A percentile compares a stretch with the other conserved stretches of the same genome.
phyloP scores from a whole-genome alignment of 2,329 filamentous ascomycete species.

The Stromatinia cepivora region DNA sequence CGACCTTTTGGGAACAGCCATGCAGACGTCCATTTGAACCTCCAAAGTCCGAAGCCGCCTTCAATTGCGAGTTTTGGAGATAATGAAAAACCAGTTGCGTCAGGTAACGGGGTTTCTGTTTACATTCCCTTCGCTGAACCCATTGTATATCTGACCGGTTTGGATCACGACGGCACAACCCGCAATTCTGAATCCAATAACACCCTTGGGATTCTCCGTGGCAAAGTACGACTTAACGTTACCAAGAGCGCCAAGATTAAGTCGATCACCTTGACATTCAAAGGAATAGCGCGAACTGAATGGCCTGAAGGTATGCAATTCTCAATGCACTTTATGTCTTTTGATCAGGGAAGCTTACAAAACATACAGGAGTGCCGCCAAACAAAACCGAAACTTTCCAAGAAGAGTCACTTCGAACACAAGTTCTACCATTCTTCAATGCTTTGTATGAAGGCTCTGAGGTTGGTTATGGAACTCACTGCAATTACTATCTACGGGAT shows the following conservation, averaged over 20 bases:
- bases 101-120: slow-evolving; percentile 72
- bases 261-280: slow-evolving; percentile 81
- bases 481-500: slow-evolving; percentile 50
- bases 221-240: slow-evolving; percentile 77
- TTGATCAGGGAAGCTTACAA: slow-evolving; percentile 10
- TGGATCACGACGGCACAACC: slow-evolving; percentile 55
- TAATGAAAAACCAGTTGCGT: slow-evolving; percentile 66
- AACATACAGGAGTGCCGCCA: slow-evolving; percentile 70
- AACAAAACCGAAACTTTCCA: slow-evolving; percentile 81
- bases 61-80: slow-evolving; percentile 41
- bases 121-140: slow-evolving; percentile 76
- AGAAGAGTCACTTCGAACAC: slow-evolving; percentile 81
- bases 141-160: slow-evolving; percentile 76
- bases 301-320: slow-evolving; percentile 82
- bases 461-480: slow-evolving; percentile 60
- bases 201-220: slow-evolving; percentile 76
- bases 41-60: slow-evolving; percentile 3
- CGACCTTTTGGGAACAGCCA: slow-evolving; percentile 8
- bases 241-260: slow-evolving; percentile 93
- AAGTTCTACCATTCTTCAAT: slow-evolving; percentile 92
- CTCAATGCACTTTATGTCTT: background rate
- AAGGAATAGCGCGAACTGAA: slow-evolving; percentile 82
- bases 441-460: slow-evolving; percentile 63
- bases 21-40: slow-evolving; percentile 11
- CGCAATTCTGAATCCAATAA: slow-evolving; percentile 32